A percentile compares a stretch with the other conserved stretches of the same genome.
These are phyloP conservation scores for Casuarina equisetifolia DNA, from an alignment of 306 rosid genomes.

Conservation along the genomic window DNA sequence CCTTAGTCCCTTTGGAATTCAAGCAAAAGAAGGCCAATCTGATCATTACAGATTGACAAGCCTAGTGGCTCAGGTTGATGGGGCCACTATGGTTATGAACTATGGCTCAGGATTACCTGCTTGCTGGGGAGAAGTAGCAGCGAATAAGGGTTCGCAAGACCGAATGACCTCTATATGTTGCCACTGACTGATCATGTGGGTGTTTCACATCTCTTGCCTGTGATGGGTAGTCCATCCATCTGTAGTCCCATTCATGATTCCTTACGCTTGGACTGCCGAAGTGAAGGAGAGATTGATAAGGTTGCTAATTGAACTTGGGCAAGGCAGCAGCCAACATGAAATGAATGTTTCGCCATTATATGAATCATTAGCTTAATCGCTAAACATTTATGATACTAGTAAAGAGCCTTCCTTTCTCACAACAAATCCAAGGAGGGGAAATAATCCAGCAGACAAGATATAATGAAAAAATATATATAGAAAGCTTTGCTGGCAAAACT, in stretches of 20 bases:
- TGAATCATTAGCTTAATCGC: neutral
- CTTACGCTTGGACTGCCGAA: slow-evolving; percentile 44
- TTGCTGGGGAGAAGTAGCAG: slow-evolving; percentile 83
- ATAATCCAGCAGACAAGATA: neutral
- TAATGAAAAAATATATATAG: neutral
- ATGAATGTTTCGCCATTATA: neutral
- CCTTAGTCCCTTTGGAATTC: neutral
- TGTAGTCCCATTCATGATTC: slow-evolving; percentile 77
- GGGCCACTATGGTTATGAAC: neutral
- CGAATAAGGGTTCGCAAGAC: slow-evolving; percentile 84
- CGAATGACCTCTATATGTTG: slow-evolving; percentile 85
- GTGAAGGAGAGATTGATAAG: slow-evolving; percentile 14
- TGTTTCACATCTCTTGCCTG: slow-evolving; percentile 57
- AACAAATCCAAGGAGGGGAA: neutral
- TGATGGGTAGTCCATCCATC: slow-evolving; percentile 88
- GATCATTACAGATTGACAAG: neutral
- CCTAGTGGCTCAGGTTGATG: neutral
- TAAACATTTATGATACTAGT: no score
- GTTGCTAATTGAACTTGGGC: slow-evolving; percentile 3
- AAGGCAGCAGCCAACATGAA: neutral
- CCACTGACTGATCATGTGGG: slow-evolving; percentile 66
- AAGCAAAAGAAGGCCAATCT: neutral
- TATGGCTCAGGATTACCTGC: slow-evolving; percentile 46
- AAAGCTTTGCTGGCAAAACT: neutral
- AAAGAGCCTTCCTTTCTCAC: no score